A percentile compares a stretch with the other conserved stretches of the same genome.
phyloP scores from a whole-genome alignment of 148 eudicot genomes.

The Persicaria maculosa region DNA sequence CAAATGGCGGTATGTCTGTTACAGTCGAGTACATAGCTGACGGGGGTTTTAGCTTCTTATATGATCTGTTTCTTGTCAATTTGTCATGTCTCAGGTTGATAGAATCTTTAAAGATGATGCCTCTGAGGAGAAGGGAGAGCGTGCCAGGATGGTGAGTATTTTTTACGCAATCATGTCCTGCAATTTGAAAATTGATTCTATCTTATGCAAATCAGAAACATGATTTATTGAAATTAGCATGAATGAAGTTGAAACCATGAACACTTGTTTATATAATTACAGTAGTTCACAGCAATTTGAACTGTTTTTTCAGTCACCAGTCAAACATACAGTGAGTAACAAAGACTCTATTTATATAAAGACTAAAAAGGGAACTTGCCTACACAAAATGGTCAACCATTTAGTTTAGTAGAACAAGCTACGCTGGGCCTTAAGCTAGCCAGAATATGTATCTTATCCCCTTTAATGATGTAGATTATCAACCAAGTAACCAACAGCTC shows the following conservation, averaged over 20 bases:
- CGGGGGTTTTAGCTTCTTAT: background rate
- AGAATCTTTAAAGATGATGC: conserved; percentile 86
- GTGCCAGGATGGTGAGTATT: conserved; percentile 89
- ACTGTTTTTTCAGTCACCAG: too few species aligned
- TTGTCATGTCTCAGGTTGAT: conserved; percentile 32
- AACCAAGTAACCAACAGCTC: background rate
- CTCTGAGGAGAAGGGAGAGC: conserved; percentile 94
- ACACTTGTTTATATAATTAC: too few species aligned
- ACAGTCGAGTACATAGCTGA: background rate
- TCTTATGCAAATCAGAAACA: background rate
- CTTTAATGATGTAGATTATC: background rate
- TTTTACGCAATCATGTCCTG: background rate
- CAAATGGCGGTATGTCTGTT: background rate
- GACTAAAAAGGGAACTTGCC: background rate
- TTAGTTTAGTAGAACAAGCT: background rate
- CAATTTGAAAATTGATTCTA: background rate
- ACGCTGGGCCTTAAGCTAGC: background rate
- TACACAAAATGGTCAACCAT: background rate
- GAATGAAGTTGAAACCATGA: background rate
- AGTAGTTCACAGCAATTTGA: too few species aligned
- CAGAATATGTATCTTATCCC: background rate
- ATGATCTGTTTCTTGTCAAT: background rate
- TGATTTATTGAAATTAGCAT: background rate
- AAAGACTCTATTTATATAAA: background rate
- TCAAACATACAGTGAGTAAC: too few species aligned